phyloP scores from a whole-genome alignment of 2,329 filamentous ascomycete genomes.

The Paecilomyces variotii region DNA sequence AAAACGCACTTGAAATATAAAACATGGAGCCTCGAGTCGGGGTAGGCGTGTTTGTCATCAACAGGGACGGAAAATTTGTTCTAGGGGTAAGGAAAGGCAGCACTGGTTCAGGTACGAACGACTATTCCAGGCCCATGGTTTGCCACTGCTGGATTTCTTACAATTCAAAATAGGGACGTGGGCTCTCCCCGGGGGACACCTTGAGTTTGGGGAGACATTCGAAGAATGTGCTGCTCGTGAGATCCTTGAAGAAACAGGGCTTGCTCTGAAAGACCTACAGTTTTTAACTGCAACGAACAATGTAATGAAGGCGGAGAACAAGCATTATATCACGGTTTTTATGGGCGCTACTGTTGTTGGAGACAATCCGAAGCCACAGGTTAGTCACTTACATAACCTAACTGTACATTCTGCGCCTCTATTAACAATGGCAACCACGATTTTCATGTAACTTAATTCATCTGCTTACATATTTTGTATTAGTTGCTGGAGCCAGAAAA shows the following conservation, averaged over 20 bases:
- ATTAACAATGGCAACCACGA: not conserved
- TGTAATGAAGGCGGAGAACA: conserved; percentile 50
- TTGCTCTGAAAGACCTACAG: conserved; percentile 45
- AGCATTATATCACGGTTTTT: conserved; percentile 71
- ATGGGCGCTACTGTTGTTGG: conserved; percentile 48
- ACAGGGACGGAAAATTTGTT: conserved; percentile 35
- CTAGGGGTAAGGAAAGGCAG: conserved; percentile 42
- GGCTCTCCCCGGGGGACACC: conserved; percentile 66
- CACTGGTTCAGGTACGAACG: conserved; percentile 36
- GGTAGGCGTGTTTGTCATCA: conserved; percentile 42
- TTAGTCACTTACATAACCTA: conserved; percentile 25
- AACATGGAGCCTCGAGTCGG: conserved; percentile 30
- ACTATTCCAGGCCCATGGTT: conserved; percentile 2
- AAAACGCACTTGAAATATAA: not conserved
- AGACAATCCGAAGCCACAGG: conserved; percentile 44
- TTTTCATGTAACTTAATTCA: not conserved
- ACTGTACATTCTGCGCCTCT: not conserved
- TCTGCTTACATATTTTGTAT: not conserved
- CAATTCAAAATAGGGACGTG: conserved; percentile 43
- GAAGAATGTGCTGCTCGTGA: conserved; percentile 59
- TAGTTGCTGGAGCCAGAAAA: conserved; percentile 42
- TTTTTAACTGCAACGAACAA: conserved; percentile 60
- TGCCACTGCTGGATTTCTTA: conserved; percentile 8
- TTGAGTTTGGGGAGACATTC: conserved; percentile 60
- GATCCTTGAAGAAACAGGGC: conserved; percentile 61